phyloP scores from a whole-genome alignment of 2,329 filamentous ascomycete species.

The Botrytis aclada region DNA sequence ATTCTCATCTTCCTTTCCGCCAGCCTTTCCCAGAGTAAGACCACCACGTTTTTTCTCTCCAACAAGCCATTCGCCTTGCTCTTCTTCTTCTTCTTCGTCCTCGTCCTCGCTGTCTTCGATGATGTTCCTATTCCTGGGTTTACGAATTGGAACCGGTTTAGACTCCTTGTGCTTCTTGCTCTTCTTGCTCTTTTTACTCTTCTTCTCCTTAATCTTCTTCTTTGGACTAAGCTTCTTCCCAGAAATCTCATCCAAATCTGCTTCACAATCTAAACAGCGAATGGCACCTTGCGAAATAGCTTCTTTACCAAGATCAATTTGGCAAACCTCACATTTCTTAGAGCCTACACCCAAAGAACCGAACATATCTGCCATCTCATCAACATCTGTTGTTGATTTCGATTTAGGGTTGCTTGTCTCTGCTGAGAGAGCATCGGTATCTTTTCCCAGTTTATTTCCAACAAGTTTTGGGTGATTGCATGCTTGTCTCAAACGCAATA shows the following conservation, averaged over 20 bases:
- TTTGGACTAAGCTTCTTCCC: constrained; percentile 44
- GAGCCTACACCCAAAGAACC: constrained; percentile 63
- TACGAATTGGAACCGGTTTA: constrained; percentile 42
- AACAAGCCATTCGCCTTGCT: constrained; percentile 77
- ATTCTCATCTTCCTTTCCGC: constrained; percentile 83
- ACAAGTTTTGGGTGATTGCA: constrained; percentile 93
- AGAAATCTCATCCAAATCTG: constrained; percentile 63
- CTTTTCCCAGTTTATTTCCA: constrained; percentile 78
- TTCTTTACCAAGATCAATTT: constrained; percentile 34
- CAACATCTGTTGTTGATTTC: constrained; percentile 57
- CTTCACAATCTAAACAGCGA: constrained; percentile 71
- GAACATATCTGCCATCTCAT: constrained; percentile 82
- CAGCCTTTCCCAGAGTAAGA: constrained; percentile 68
- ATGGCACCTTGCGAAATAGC: constrained; percentile 45
- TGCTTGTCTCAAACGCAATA: constrained; percentile 86
- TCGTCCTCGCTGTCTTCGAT: constrained; percentile 61
- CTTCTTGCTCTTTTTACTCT: constrained; percentile 37
- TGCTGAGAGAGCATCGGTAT: constrained; percentile 77
- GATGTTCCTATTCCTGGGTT: constrained; percentile 51
- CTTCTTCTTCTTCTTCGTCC: constrained; percentile 56
- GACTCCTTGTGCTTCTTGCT: constrained; percentile 29
- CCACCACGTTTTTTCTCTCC: constrained; percentile 61
- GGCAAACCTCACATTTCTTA: constrained; percentile 39
- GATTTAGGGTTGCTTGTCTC: constrained; percentile 47
- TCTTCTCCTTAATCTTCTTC: constrained; percentile 42